These are phyloP conservation scores for Omphalea diandra DNA, from an alignment of 441 rosid species.

Conservation along the genomic window DNA sequence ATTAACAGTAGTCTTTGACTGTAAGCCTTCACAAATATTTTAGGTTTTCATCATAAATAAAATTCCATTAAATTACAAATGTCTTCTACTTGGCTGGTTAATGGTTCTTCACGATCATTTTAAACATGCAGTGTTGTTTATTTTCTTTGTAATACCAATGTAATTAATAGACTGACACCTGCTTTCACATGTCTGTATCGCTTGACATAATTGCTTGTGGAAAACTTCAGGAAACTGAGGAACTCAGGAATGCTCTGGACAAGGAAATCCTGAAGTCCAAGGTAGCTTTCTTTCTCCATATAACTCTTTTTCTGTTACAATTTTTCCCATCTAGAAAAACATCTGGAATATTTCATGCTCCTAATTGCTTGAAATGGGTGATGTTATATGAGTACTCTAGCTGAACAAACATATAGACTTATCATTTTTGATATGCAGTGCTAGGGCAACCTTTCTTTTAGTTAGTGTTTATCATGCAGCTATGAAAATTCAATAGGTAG, in stretches of 20 bases:
- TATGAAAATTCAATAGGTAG: neutral
- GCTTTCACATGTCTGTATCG: conserved; percentile 20
- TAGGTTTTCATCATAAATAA: neutral
- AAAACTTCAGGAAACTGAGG: conserved; percentile 65
- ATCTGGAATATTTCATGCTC: neutral
- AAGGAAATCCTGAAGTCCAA: conserved; percentile 69
- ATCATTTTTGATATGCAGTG: neutral
- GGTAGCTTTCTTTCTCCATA: conserved; percentile 45
- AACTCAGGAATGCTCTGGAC: conserved; percentile 60
- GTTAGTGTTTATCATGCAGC: neutral
- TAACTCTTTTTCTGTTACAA: conserved; percentile 1
- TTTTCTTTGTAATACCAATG: neutral
- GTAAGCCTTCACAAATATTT: neutral
- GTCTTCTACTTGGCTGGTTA: neutral
- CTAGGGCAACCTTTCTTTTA: neutral
- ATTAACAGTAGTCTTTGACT: neutral
- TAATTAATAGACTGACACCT: conserved; percentile 6
- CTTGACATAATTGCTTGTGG: conserved; percentile 26
- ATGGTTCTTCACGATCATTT: neutral
- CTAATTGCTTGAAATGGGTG: neutral
- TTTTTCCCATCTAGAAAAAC: neutral
- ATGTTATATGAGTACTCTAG: neutral
- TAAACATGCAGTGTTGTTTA: neutral
- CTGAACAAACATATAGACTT: neutral
- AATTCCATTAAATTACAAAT: neutral